Conservation (phyloP, 805 yeast genomes). For the Ogataea glucozyma region DNA sequence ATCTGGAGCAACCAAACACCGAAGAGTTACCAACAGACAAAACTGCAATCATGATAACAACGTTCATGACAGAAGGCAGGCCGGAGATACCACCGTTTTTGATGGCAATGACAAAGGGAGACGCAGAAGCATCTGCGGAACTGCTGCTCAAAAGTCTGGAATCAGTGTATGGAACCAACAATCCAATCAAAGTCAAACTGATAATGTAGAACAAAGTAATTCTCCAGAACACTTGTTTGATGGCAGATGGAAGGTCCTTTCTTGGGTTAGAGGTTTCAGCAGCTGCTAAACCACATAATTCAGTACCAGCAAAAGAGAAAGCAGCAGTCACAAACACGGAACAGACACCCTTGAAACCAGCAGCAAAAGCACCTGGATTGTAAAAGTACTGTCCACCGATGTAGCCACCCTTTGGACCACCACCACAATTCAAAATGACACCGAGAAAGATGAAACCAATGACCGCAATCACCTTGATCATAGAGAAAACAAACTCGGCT, state of each 20-base stretch:
- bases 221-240: constrained; percentile 67
- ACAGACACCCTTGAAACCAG: constrained; percentile 63
- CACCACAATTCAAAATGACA: constrained; percentile 59
- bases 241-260: constrained; percentile 61
- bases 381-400: constrained; percentile 63
- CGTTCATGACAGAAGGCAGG: constrained; percentile 72
- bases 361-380: constrained; percentile 57
- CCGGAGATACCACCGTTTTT: constrained; percentile 60
- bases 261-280: constrained; percentile 66
- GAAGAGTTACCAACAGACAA: constrained; percentile 78
- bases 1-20: constrained; percentile 71
- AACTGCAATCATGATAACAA: constrained; percentile 70
- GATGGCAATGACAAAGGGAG: constrained; percentile 78
- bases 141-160: constrained; percentile 46
- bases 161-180: constrained; percentile 60
- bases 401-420: constrained; percentile 57
- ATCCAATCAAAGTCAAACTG: constrained; percentile 54
- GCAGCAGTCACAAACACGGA: constrained; percentile 62
- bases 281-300: constrained; percentile 63
- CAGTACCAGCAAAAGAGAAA: constrained; percentile 68
- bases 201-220: constrained; percentile 58
- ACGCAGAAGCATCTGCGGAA: constrained; percentile 56
- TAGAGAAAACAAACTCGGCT: constrained; percentile 59
- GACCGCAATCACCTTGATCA: constrained; percentile 57
- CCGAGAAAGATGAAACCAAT: constrained; percentile 58